Evolutionary conservation across 2,329 filamentous ascomycete genomes (phyloP), one percentile per base, ranked within the genome.

Genomic region (Arthrobotrys pseudoclavata): DNA sequence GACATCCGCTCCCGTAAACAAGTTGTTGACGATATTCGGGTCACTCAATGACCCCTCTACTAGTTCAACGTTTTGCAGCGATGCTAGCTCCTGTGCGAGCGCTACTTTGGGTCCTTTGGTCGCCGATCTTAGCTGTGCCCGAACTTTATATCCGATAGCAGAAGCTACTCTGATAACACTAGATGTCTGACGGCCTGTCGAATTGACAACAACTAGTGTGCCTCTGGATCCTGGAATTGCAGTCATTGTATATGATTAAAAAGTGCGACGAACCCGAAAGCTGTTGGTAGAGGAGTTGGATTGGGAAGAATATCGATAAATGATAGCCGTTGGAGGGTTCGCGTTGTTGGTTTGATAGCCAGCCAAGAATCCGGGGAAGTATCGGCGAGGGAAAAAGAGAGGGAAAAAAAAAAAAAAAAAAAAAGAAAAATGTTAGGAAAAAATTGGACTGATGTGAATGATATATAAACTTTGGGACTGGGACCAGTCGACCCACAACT

Each of bases 91-190:
- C 76, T 92, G 90, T 45, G 94, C 94, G 71, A 98, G 93, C 96
- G 92, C 79, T 70, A 76, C 72, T 70, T 76, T 76, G 92, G 88
- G 82, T 93, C 95, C 82, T 55, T 80, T 81, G 12, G 76, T 79
- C 52, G 80, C 70, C 55, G 78, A 81, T 52, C 94, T 90, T 84
- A 98, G 88, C 85, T 98, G 96, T 31, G 94, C 96, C 82, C 93
- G 92, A 71, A 99, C 95, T 83, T 91, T 90, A 86, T 96, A 98
- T 80, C 96, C 96, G 69, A 98, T 91, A 76, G 96, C 96, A 52
- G 93, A 93, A 72, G 95, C 95, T 83, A 97, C 94, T 81, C 96
- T 92, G 81, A 97, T 96, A 82, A 99, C 90, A 76, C 94, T 97
- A 74, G 95, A 95, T 80, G 95, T 94, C 87, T 99, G 96, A 82